These are phyloP conservation scores for Bullera alba DNA, from an alignment of 768 basidiomycete species.

Conservation along the genomic window DNA sequence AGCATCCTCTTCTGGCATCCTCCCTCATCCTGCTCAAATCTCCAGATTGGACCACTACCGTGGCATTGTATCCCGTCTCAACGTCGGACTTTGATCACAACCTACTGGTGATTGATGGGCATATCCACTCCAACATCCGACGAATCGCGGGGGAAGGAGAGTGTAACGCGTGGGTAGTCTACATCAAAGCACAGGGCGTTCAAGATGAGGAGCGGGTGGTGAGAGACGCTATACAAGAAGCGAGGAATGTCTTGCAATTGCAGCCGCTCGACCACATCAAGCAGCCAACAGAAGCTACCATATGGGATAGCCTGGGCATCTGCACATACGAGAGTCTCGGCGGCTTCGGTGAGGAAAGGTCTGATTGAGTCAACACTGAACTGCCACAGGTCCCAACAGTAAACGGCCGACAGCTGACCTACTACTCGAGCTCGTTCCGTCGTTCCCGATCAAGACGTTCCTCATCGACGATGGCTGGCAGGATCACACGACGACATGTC, in stretches of 20 bases:
- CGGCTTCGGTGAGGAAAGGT: constrained; percentile 6
- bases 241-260: constrained; percentile 8
- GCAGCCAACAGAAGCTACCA: not conserved
- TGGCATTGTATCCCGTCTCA: constrained; percentile 17
- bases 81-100: constrained; percentile 12
- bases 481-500: constrained; percentile 5
- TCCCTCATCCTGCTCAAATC: constrained; percentile 19
- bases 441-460: constrained; percentile 25
- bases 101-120: constrained; percentile 8
- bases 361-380: not conserved
- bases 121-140: constrained; percentile 10
- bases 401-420: constrained; percentile 12
- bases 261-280: no score
- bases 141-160: constrained; percentile 1
- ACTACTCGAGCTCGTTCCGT: constrained; percentile 16
- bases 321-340: constrained; percentile 33
- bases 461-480: constrained; percentile 42
- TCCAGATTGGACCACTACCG: constrained; percentile 8
- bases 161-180: constrained; percentile 11
- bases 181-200: constrained; percentile 1
- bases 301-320: constrained; percentile 27
- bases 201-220: constrained; percentile 10
- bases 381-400: not conserved
- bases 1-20: constrained; percentile 15
- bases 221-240: constrained; percentile 16